Evolutionary conservation across 2,329 filamentous ascomycete species (phyloP).

Genomic region (Rutstroemia sp.): DNA sequence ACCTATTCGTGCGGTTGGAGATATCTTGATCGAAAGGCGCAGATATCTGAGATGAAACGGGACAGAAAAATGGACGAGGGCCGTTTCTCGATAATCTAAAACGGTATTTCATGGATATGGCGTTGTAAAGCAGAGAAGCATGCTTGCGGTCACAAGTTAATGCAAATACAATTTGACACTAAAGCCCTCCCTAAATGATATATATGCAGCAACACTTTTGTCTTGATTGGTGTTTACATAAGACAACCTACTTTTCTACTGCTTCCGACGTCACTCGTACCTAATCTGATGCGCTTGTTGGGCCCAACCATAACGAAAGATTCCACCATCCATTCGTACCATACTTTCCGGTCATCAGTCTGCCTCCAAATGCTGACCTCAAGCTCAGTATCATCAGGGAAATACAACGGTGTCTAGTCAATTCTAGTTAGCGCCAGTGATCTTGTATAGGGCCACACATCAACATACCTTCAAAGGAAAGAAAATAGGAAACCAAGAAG

Average conservation of each 20-base stretch:
- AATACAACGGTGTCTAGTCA: constrained; percentile 68
- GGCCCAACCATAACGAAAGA: constrained; percentile 61
- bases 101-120: constrained; percentile 21
- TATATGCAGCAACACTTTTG: too few relatives aligned
- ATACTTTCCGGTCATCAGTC: constrained; percentile 91
- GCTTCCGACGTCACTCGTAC: constrained; percentile 58
- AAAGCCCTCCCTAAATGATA: background rate
- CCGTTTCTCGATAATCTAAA: constrained; percentile 5
- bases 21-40: background rate
- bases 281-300: constrained; percentile 57
- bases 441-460: background rate
- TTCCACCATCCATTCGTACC: constrained; percentile 98
- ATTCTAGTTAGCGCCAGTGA: constrained; percentile 12
- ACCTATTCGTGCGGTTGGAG: background rate
- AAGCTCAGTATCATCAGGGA: constrained; percentile 77
- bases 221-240: constrained; percentile 41
- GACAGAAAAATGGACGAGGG: background rate
- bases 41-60: background rate
- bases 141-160: constrained; percentile 7
- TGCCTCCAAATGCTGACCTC: constrained; percentile 93
- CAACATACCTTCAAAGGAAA: constrained; percentile 81
- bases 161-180: constrained; percentile 14
- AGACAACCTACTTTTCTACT: constrained; percentile 63
- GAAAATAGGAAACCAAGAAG: constrained; percentile 98
- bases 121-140: constrained; percentile 23